Percentiles rank a stretch among this genome's conserved stretches.
phyloP scores from a whole-genome alignment of 139 green algal species.

The Yamagishiella unicocca region DNA sequence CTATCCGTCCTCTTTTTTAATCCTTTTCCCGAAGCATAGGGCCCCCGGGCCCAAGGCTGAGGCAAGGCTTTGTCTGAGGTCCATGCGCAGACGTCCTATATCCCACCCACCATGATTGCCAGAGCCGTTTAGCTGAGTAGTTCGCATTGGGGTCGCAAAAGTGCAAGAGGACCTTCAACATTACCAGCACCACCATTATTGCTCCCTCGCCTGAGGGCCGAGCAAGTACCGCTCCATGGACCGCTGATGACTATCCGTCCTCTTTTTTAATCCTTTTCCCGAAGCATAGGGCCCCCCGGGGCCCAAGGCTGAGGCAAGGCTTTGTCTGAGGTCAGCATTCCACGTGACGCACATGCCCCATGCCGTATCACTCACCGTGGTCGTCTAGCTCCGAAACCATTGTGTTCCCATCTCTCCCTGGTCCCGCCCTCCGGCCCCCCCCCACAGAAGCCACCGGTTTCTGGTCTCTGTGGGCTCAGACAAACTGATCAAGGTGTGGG shows the following conservation, averaged over 20 bases:
- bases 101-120: no score
- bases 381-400: no score
- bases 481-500: constrained; percentile 93
- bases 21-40: constrained; percentile 38
- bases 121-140: no score
- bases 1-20: constrained; percentile 17
- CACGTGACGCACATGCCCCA: no score
- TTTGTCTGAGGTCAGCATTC: background rate
- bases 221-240: background rate
- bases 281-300: constrained; percentile 1
- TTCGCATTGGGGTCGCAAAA: no score
- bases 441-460: constrained; percentile 59
- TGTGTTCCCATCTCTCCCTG: no score
- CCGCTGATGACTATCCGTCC: background rate
- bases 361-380: no score
- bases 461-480: constrained; percentile 85
- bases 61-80: constrained; percentile 2
- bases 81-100: no score
- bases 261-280: constrained; percentile 33
- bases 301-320: background rate
- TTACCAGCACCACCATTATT: background rate
- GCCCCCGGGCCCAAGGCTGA: background rate
- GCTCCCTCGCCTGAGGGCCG: background rate
- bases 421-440: background rate
- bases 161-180: background rate